Evolutionary conservation across 139 green algal species (phyloP), one percentile per base, ranked within the genome.

Genomic region (Coccomyxa sp.): DNA sequence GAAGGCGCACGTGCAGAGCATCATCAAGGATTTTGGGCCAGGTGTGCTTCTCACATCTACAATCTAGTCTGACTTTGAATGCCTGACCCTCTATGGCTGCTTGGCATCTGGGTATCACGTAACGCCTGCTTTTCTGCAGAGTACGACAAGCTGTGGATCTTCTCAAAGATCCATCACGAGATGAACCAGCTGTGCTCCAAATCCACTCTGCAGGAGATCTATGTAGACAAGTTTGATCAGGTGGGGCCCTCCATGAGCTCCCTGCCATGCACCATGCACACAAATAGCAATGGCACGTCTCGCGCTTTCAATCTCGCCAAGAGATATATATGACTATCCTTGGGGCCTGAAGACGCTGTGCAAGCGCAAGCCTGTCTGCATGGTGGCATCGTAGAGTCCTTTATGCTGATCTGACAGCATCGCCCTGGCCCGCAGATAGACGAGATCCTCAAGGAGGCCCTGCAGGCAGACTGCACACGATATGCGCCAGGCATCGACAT

Each of bases 151-250:
- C 90, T 82, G 2, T 91, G 87, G 87, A 91, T 91, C 71, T 91
- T 88, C 74, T 86, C 88, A 80, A 87, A 89, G 70, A 85, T 91
- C n/a, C 85, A 91, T 38, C 87, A 91, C 58, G 87, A 91, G 75
- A 90, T 91, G 78, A 90, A 90, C 79, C 87, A 91, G 85, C 88
- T 91, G 76, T 91, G 87, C 79, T 81, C 39, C 55, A 54, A 29
- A 6, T 83, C 90, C 76, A 76, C 75, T 2, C 73, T 90, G 54
- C 85, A 84, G 64, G 82, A 91, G 77, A 86, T 91, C 35, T 91
- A 90, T 83, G 90, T 91, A 75, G 82, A 85, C 81, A 82, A 83
- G 35, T 91, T 91, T 85, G 85, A 91, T 76, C 82, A 89, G 84
- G 85, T 64, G 50, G 82, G 12, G 16, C 18, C 38, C 39, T 33